These are phyloP conservation scores for Cardamine occulta DNA, from an alignment of 345 rosid species.

Conservation along the genomic window DNA sequence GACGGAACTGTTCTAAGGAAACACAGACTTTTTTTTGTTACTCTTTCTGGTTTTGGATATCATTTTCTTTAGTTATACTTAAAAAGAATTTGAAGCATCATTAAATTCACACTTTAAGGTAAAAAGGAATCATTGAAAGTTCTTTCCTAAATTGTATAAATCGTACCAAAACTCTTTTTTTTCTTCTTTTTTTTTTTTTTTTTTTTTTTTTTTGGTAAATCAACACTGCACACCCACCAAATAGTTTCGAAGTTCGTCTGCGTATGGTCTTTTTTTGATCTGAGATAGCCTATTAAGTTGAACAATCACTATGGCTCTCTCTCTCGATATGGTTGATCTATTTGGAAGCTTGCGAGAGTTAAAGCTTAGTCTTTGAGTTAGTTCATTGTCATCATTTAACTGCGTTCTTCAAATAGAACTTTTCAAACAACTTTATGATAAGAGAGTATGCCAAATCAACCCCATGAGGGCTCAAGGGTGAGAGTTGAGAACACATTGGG, in stretches of 20 bases:
- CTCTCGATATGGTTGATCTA: background rate
- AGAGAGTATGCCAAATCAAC: background rate
- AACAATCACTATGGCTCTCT: background rate
- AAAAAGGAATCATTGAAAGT: background rate
- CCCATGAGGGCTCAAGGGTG: background rate
- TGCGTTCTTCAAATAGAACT: background rate
- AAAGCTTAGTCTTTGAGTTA: background rate
- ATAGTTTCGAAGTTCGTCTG: background rate
- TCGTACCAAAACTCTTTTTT: background rate
- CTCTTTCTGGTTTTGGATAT: background rate
- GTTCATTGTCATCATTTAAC: background rate
- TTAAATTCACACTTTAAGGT: background rate
- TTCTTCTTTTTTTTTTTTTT: background rate
- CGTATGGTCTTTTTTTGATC: background rate
- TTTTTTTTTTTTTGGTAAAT: no score
- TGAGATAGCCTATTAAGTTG: background rate
- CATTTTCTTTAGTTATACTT: background rate
- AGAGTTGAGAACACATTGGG: background rate
- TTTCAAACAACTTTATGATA: background rate
- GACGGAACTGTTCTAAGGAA: background rate
- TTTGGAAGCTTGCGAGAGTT: background rate
- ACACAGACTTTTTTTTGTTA: background rate
- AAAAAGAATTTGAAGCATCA: conserved; percentile 1
- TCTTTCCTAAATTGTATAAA: background rate
- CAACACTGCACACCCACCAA: no score